phyloP scores from a whole-genome alignment of 2,329 filamentous ascomycete species.

The Phaeophleospora eucalypticola region DNA sequence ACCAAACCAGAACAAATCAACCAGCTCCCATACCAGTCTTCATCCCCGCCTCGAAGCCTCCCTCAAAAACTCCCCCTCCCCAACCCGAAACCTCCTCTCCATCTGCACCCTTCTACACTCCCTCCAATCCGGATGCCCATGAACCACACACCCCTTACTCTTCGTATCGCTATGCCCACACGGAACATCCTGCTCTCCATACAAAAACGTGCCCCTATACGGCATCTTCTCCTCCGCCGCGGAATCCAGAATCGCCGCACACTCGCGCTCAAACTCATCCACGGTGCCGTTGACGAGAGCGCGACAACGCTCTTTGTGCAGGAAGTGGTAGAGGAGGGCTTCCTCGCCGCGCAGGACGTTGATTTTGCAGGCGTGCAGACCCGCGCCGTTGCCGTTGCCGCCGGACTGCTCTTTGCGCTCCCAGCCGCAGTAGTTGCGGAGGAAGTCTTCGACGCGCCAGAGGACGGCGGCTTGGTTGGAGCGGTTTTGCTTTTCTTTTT shows the following conservation, averaged over 20 bases:
- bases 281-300: constrained; percentile 9
- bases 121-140: constrained; percentile 15
- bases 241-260: constrained; percentile 3
- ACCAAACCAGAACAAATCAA: not conserved
- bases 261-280: constrained; percentile 3
- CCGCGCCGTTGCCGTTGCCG: constrained; percentile 22
- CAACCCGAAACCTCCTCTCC: not conserved
- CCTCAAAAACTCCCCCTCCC: not conserved
- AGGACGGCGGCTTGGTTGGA: constrained; percentile 11
- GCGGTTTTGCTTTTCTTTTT: constrained; percentile 19
- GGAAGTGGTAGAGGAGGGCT: not conserved
- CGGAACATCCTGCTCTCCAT: constrained; percentile 1
- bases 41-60: too few relatives aligned
- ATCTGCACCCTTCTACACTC: constrained; percentile 9
- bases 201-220: constrained; percentile 7
- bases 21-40: not conserved
- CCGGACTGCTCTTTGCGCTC: constrained; percentile 14
- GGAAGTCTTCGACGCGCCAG: constrained; percentile 12
- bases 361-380: constrained; percentile 15
- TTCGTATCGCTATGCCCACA: constrained; percentile 9
- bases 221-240: constrained; percentile 4
- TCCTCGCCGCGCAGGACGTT: constrained; percentile 10
- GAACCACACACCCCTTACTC: constrained; percentile 9
- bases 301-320: constrained; percentile 5
- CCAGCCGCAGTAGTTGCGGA: constrained; percentile 11